These are phyloP conservation scores for Solanum tarijense DNA, from an alignment of 257 asterid genomes.

Conservation along the genomic window DNA sequence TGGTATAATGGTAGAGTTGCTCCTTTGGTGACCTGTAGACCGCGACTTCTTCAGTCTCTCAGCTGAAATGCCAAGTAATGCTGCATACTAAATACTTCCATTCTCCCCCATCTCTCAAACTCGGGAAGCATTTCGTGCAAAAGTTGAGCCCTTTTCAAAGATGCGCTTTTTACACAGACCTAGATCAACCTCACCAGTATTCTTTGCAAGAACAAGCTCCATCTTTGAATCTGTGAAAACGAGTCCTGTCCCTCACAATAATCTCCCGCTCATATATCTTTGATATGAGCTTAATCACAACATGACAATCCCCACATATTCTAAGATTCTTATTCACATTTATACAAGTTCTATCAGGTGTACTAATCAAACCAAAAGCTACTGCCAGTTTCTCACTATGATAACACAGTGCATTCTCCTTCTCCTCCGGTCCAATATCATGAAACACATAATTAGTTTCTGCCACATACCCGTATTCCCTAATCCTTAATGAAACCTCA, in stretches of 20 bases:
- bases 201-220: constrained; percentile 80
- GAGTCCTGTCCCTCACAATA: constrained; percentile 77
- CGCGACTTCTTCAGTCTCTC: background rate
- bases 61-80: background rate
- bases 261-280: constrained; percentile 53
- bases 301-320: constrained; percentile 95
- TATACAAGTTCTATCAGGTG: constrained; percentile 32
- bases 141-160: background rate
- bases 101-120: background rate
- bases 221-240: constrained; percentile 68
- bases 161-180: background rate
- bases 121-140: background rate
- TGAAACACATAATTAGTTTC: constrained; percentile 78
- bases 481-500: constrained; percentile 43
- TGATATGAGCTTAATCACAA: constrained; percentile 68
- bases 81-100: background rate
- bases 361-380: constrained; percentile 69
- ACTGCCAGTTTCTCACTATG: constrained; percentile 95
- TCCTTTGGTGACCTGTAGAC: background rate
- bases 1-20: background rate
- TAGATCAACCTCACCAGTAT: constrained; percentile 48
- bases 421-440: constrained; percentile 84
- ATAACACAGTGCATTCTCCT: constrained; percentile 66
- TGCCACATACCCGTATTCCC: constrained; percentile 59
- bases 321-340: constrained; percentile 81